Evolutionary conservation across 805 yeast species (phyloP), one percentile per base, ranked within the genome.

Genomic region (Henningerozyma blattae): DNA sequence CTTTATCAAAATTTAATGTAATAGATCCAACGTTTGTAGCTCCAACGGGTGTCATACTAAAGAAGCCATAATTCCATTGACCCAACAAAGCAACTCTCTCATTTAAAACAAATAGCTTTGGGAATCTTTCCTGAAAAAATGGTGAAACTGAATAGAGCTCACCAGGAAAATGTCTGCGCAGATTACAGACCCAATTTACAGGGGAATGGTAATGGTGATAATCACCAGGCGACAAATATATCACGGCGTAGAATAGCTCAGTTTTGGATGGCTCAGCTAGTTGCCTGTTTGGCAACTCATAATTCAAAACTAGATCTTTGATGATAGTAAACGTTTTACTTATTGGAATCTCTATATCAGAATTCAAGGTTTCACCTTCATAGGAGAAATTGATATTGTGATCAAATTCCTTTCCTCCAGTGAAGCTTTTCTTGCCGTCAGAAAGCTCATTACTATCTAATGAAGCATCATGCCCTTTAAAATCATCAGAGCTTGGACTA

Each of bases 21-120:
- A 91, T 91, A 48, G 94, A 80, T 5, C 99, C 99, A 20, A 91
- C 99, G 59, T 91, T 91, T 3, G 98, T 91, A 17, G 99, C 99
- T 12, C 99, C 99, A 10, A 91, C 98, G 0, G 99, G 96, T 1
- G 95, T 89, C 99, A 91, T 91, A 43, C 93, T 79, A 62, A 91
- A 91, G 48, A 91, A 91, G 0, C 99, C 99, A 54, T 91, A 71
- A 53, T 81, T 83, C 98, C 98, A 91, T 49, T 84, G 77, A 1
- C 99, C 99, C 36, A 91, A 68, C 32, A 91, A 61, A 0, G 98
- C 94, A 3, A 91, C 98, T 47, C 99, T 71, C 60, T 91, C 99
- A 54, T 91, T 91, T 45, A 91, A 63, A 4, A 89, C 83, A 54
- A 91, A 91, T 43, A 91, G 68, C 27, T 91, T 89, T 34, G 79